phyloP scores from a whole-genome alignment of 2,329 filamentous ascomycete species.

The Plectosphaerella cucumerina region DNA sequence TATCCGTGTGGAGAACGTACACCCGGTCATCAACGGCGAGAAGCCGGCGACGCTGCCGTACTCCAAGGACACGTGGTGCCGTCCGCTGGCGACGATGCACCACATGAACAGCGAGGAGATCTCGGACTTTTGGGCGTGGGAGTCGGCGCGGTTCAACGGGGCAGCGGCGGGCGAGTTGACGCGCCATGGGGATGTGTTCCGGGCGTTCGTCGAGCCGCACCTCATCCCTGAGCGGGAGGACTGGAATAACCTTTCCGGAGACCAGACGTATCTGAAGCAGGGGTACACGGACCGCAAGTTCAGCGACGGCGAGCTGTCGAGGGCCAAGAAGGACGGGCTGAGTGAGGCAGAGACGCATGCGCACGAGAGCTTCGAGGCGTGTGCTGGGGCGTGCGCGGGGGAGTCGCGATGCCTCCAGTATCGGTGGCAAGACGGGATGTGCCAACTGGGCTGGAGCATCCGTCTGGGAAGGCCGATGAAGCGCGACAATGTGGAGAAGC shows the following conservation, averaged over 20 bases:
- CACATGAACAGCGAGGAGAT: slow-evolving; percentile 48
- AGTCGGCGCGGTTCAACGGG: slow-evolving; percentile 19
- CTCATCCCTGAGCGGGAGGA: slow-evolving; percentile 34
- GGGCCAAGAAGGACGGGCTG: slow-evolving; percentile 27
- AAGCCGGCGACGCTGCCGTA: slow-evolving; percentile 48
- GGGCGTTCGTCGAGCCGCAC: slow-evolving; percentile 37
- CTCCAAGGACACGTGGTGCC: slow-evolving; percentile 45
- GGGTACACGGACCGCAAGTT: slow-evolving; percentile 13
- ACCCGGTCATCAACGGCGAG: slow-evolving; percentile 52
- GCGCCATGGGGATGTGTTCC: slow-evolving; percentile 37
- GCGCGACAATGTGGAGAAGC: slow-evolving; percentile 21
- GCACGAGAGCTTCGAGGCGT: slow-evolving; percentile 36
- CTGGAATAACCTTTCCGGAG: slow-evolving; percentile 50
- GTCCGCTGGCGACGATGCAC: slow-evolving; percentile 53
- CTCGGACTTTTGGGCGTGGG: slow-evolving; percentile 46
- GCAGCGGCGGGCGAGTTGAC: slow-evolving; percentile 20
- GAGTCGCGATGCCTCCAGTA: slow-evolving; percentile 35
- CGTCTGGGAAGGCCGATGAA: slow-evolving; percentile 31
- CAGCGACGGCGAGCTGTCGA: slow-evolving; percentile 23
- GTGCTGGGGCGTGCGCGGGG: slow-evolving; percentile 38
- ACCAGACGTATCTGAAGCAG: slow-evolving; percentile 34
- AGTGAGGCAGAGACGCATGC: slow-evolving; percentile 34
- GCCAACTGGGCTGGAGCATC: slow-evolving; percentile 28
- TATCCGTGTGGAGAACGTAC: slow-evolving; percentile 35
- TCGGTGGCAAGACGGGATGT: slow-evolving; percentile 31